phyloP scores from a whole-genome alignment of 2,329 filamentous ascomycete species.

The Sarocladium oryzae region DNA sequence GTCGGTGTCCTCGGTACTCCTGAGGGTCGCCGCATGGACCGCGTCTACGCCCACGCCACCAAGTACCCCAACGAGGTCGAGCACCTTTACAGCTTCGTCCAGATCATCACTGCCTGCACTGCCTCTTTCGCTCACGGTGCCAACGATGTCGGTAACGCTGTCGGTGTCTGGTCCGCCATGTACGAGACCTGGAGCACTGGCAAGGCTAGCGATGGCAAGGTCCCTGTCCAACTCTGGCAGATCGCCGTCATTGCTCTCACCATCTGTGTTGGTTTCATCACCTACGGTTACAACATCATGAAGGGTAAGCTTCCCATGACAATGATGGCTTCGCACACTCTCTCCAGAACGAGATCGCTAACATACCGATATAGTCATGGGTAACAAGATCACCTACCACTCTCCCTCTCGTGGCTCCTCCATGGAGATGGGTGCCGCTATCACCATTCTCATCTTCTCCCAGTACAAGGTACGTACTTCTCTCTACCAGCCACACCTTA shows the following conservation, averaged over 20 bases:
- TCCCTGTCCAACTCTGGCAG: conserved; percentile 67
- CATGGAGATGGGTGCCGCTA: conserved; percentile 75
- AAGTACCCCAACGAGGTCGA: conserved; percentile 68
- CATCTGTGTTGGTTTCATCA: conserved; percentile 62
- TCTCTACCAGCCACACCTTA: neutral
- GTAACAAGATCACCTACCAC: conserved; percentile 73
- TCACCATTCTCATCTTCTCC: conserved; percentile 70
- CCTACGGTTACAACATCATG: conserved; percentile 81
- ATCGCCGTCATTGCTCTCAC: conserved; percentile 60
- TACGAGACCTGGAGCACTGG: conserved; percentile 63
- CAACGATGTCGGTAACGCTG: conserved; percentile 70
- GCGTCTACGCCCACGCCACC: conserved; percentile 56
- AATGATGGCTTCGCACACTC: neutral
- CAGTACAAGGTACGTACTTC: conserved; percentile 42
- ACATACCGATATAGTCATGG: conserved; percentile 54
- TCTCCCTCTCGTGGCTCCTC: conserved; percentile 51
- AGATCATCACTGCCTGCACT: conserved; percentile 62
- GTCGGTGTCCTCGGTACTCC: conserved; percentile 64
- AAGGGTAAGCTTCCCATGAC: conserved; percentile 47
- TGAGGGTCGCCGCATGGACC: conserved; percentile 64
- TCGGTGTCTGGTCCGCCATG: conserved; percentile 64
- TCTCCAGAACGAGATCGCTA: conserved; percentile 12
- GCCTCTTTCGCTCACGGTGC: conserved; percentile 71
- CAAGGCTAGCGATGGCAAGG: conserved; percentile 47
- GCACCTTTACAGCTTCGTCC: conserved; percentile 61